Percentiles rank a stretch among this genome's conserved stretches.
phyloP scores from a whole-genome alignment of 495 filamentous ascomycete species.

The Xylaria flabelliformis region DNA sequence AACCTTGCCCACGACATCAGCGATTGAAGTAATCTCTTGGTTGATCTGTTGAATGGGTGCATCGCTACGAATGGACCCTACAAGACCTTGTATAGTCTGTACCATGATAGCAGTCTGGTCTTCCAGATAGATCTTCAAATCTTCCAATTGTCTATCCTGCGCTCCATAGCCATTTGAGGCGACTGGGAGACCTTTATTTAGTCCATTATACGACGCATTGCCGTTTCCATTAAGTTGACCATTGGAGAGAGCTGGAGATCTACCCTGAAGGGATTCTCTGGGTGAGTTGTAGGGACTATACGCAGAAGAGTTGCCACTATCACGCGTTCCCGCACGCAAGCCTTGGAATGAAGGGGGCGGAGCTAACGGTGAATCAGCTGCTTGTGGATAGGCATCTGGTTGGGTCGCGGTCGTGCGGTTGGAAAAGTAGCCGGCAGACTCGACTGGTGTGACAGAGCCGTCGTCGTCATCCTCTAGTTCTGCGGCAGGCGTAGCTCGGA shows the following conservation, averaged over 20 bases:
- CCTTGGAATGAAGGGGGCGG: conserved; percentile 58
- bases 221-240: conserved; percentile 40
- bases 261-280: conserved; percentile 46
- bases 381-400: conserved; percentile 40
- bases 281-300: conserved; percentile 63
- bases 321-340: conserved; percentile 46
- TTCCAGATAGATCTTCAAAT: conserved; percentile 81
- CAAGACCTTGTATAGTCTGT: conserved; percentile 80
- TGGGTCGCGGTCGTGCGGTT: conserved; percentile 46
- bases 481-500: conserved; percentile 72
- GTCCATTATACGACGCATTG: conserved; percentile 39
- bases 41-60: conserved; percentile 69
- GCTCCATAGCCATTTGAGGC: conserved; percentile 41
- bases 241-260: conserved; percentile 33
- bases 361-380: conserved; percentile 40
- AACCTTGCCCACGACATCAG: conserved; percentile 71
- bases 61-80: conserved; percentile 77
- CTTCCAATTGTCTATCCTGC: conserved; percentile 65
- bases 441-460: conserved; percentile 58
- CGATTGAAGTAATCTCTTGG: conserved; percentile 74
- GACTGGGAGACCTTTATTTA: conserved; percentile 46
- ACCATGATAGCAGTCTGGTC: conserved; percentile 83
- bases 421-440: conserved; percentile 60
- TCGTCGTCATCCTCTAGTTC: conserved; percentile 82
- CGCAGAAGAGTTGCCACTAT: conserved; percentile 59